These are phyloP conservation scores for Syzygium grande DNA, from an alignment of 345 rosid species.

Conservation along the genomic window DNA sequence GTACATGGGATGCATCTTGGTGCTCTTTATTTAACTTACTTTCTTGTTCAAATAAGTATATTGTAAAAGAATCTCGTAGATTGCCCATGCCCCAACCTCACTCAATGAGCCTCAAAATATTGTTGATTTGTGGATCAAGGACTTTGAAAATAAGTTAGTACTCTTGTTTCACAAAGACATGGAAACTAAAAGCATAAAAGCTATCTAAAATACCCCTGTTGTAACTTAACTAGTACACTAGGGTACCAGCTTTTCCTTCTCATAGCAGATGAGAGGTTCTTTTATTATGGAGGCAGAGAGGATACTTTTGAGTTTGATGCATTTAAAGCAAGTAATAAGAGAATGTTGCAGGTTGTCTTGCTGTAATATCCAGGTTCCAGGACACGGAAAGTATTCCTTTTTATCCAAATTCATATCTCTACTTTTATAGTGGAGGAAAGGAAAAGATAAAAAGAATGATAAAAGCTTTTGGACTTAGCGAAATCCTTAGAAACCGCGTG, in stretches of 20 bases:
- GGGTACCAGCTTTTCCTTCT: not conserved
- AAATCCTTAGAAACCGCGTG: not conserved
- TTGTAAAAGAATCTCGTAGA: not conserved
- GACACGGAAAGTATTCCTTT: not conserved
- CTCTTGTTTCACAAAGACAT: not conserved
- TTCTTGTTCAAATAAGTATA: not conserved
- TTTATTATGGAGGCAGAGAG: not conserved
- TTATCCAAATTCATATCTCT: not conserved
- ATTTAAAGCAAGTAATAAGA: not conserved
- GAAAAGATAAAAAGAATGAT: not conserved
- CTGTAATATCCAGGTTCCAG: not conserved
- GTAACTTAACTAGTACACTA: not conserved
- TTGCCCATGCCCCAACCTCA: not conserved
- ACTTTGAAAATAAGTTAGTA: not conserved
- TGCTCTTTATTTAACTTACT: not conserved
- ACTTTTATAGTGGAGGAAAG: not conserved
- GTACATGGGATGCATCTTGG: not conserved
- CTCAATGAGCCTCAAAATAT: not conserved
- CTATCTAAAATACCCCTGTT: not conserved
- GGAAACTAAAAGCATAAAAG: not conserved
- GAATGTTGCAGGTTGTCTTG: not conserved
- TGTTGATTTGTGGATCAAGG: not conserved
- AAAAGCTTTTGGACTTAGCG: not conserved
- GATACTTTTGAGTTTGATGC: not conserved
- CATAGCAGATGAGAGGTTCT: not conserved